A percentile compares a stretch with the other conserved stretches of the same genome.
phyloP scores from a whole-genome alignment of 345 rosid species.

The Brassica incana region DNA sequence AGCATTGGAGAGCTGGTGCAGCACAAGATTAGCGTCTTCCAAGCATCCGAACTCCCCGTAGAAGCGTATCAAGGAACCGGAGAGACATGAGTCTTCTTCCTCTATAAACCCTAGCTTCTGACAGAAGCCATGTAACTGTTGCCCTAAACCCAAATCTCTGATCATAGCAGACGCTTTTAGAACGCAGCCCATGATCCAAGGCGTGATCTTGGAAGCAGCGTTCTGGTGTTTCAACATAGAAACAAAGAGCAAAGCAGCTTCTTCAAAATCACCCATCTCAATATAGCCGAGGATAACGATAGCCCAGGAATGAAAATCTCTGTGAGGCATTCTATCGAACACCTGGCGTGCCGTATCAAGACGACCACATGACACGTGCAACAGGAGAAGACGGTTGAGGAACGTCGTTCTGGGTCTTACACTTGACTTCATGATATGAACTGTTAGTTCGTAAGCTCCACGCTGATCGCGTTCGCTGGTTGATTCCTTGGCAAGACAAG shows the following conservation, averaged over 20 bases:
- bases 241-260: conserved; percentile 45
- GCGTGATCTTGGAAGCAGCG: conserved; percentile 36
- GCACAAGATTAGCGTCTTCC: conserved; percentile 48
- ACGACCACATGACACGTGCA: conserved; percentile 53
- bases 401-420: conserved; percentile 40
- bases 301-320: conserved; percentile 62
- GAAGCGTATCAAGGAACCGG: conserved; percentile 52
- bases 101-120: conserved; percentile 49
- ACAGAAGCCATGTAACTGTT: conserved; percentile 65
- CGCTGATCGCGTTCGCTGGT: conserved; percentile 40
- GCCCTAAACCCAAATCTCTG: conserved; percentile 54
- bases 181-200: conserved; percentile 48
- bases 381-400: conserved; percentile 50
- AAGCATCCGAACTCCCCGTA: conserved; percentile 50
- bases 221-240: conserved; percentile 44
- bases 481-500: conserved; percentile 62
- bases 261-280: conserved; percentile 44
- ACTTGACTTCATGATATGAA: conserved; percentile 41
- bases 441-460: conserved; percentile 52
- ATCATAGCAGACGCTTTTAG: conserved; percentile 54
- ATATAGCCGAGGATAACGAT: conserved; percentile 50
- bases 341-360: conserved; percentile 48
- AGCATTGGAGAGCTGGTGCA: conserved; percentile 39
- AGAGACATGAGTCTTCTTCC: conserved; percentile 35
- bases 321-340: conserved; percentile 65